Base-by-base conservation (phyloP, 768 basidiomycete species). In the Austroboletus festivus region DNA sequence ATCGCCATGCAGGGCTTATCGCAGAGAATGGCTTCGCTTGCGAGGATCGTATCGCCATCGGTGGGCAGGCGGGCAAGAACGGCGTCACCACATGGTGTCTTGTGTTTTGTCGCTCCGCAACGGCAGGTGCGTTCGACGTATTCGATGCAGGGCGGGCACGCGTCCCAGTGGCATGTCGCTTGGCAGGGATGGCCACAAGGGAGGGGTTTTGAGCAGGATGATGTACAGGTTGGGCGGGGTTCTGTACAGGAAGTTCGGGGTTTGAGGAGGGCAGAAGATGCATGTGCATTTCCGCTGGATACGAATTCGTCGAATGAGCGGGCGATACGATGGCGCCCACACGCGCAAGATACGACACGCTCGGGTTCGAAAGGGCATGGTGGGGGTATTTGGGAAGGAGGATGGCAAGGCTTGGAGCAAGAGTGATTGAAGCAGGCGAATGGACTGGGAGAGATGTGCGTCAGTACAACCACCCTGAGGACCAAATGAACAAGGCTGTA, bases 341-440 rank as follows among this genome's bases (percentile, higher is more conserved):
- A 99, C 0, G 93, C 89, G 61, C 95, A 97, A 23, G 79, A 79
- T 0, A 75, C 77, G 24, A 94, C 71, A 12, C 74, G 60, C 1
- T 72, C 68, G 0, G 93, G 93, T 0, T 89, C 86, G 22, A 74
- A 73, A 1, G 93, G 93, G 61, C 93, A 96, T 0, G 69, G 63
- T 0, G 80, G 72, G 0, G 85, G 75, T 5, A 56, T 63, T 6
- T 72, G 64, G 1, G 82, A 81, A 1, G 86, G 85, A 2, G 88
- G 80, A 64, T 97, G 94, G 58, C 94, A 97, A 7, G 74, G 64
- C 59, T 83, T 78, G 52, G 77, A 54, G 65, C 95, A 97, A 19
- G 59, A 63, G 60, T 99, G 96, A 6, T 74, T 62, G 2, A 82
- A 85, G 60, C 94, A 98, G 48, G 86, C 84, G 55, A 85, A 93